These are phyloP conservation scores for Kurtzmaniella cleridarum DNA, from an alignment of 805 yeast genomes.

Conservation along the genomic window DNA sequence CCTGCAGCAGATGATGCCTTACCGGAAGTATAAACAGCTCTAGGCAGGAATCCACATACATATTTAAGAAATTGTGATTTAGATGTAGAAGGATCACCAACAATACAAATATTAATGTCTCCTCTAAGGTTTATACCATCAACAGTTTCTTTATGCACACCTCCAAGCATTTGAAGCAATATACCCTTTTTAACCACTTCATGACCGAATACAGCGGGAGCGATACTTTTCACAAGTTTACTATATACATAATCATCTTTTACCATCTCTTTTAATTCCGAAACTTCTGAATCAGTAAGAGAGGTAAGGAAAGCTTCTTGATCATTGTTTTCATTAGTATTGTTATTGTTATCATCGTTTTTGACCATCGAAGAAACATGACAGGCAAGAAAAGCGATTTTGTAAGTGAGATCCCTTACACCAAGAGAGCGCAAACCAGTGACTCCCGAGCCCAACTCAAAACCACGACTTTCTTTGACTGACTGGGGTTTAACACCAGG, in stretches of 20 bases:
- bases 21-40: constrained; percentile 96
- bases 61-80: constrained; percentile 94
- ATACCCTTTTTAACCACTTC: constrained; percentile 91
- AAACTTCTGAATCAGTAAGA: constrained; percentile 74
- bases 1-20: constrained; percentile 99
- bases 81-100: constrained; percentile 97
- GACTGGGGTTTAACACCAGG: constrained; percentile 93
- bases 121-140: constrained; percentile 96
- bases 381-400: constrained; percentile 85
- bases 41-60: constrained; percentile 84
- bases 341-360: constrained; percentile 16
- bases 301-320: constrained; percentile 78
- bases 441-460: constrained; percentile 78
- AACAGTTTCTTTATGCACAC: constrained; percentile 88
- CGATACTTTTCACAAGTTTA: constrained; percentile 79
- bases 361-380: constrained; percentile 68
- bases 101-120: constrained; percentile 92
- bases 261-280: constrained; percentile 85
- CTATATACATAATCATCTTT: constrained; percentile 80
- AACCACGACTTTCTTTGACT: constrained; percentile 61
- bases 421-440: constrained; percentile 89
- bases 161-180: constrained; percentile 82
- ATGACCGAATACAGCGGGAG: constrained; percentile 96
- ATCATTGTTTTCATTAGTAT: constrained; percentile 46
- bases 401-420: constrained; percentile 88